Evolutionary conservation across 2,329 filamentous ascomycete genomes (phyloP).

Genomic region (Arthrobotrys megalospora): DNA sequence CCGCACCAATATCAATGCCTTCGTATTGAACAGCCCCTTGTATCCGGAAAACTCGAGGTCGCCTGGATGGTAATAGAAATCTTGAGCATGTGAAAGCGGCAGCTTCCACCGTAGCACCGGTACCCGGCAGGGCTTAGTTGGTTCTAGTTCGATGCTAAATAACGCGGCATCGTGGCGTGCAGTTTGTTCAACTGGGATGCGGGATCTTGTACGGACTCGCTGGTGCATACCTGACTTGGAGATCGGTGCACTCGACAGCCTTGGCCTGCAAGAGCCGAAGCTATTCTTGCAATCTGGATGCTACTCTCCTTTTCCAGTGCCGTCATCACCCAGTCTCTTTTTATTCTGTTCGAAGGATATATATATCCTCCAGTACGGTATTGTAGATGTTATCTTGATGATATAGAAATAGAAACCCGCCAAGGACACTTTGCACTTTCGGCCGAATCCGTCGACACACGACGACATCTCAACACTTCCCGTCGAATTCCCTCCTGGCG

Average conservation of each 20-base stretch:
- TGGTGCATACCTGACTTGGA: neutral
- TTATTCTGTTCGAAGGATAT: neutral
- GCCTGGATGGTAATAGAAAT: neutral
- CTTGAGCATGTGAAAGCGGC: conserved; percentile 47
- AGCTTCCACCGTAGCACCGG: conserved; percentile 33
- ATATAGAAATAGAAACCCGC: conserved; percentile 10
- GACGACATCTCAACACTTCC: conserved; percentile 45
- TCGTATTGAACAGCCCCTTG: too few relatives aligned
- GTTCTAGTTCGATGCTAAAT: conserved; percentile 15
- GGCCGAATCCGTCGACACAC: conserved; percentile 27
- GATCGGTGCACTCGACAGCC: neutral
- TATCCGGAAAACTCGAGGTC: neutral
- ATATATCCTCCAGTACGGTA: neutral
- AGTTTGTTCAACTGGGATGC: conserved; percentile 15
- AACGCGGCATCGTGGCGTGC: conserved; percentile 53
- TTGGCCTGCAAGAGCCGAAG: conserved; percentile 9
- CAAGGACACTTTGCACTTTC: conserved; percentile 36
- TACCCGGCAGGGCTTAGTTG: conserved; percentile 27
- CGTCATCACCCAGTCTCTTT: neutral
- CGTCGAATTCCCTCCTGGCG: conserved; percentile 3
- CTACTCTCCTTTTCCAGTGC: conserved; percentile 3
- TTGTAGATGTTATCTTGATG: neutral
- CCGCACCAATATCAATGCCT: too few relatives aligned
- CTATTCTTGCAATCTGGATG: conserved; percentile 14
- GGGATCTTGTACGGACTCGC: neutral